phyloP scores from a whole-genome alignment of 768 basidiomycete species.

The Galerina sulciceps region DNA sequence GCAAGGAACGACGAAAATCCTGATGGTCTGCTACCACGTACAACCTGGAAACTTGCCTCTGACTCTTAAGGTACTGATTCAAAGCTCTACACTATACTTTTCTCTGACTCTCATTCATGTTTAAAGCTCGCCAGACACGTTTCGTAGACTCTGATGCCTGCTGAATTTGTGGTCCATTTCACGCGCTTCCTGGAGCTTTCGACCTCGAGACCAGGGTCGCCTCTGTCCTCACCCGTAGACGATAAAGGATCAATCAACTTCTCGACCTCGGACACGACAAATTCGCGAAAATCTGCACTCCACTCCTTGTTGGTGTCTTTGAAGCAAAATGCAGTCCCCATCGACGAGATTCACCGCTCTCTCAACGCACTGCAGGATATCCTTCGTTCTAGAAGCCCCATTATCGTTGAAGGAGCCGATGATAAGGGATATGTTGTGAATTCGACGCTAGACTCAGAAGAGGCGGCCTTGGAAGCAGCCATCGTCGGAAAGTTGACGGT shows the following conservation, averaged over 20 bases:
- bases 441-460: slow-evolving; percentile 30
- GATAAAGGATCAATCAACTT: neutral
- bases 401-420: neutral
- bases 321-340: slow-evolving; percentile 24
- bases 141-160: slow-evolving; percentile 26
- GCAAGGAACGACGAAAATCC: too few relatives aligned
- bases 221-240: slow-evolving; percentile 7
- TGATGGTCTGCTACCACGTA: too few relatives aligned
- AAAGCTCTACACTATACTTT: too few relatives aligned
- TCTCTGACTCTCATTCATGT: too few relatives aligned
- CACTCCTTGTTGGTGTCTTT: slow-evolving; percentile 43
- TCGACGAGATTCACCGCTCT: slow-evolving; percentile 30
- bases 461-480: slow-evolving; percentile 43
- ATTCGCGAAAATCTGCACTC: slow-evolving; percentile 34
- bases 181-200: slow-evolving; percentile 34
- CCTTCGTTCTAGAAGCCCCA: slow-evolving; percentile 18
- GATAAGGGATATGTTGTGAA: neutral
- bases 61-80: too few relatives aligned
- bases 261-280: neutral
- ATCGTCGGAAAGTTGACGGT: slow-evolving; percentile 55
- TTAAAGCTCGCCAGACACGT: too few relatives aligned
- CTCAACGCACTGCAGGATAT: slow-evolving; percentile 27
- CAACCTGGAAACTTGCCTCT: too few relatives aligned
- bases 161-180: slow-evolving; percentile 44
- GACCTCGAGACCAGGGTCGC: slow-evolving; percentile 24